These are phyloP conservation scores for Cetraspora pellucida DNA, from an alignment of 192 early-diverging fungal species.

Conservation along the genomic window DNA sequence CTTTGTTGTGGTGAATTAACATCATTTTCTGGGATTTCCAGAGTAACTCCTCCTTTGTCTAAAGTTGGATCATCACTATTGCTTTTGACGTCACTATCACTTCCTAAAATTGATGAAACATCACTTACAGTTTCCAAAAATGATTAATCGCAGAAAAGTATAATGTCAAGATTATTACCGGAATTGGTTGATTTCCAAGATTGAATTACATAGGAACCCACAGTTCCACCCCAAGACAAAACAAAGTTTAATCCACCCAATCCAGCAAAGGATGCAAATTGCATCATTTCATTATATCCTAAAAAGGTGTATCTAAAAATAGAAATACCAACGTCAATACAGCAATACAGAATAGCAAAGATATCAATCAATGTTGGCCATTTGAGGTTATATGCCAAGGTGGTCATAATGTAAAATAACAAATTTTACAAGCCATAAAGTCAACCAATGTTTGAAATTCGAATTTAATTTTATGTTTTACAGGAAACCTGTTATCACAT, in stretches of 20 bases:
- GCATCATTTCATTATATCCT: not conserved
- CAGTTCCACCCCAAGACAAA: not conserved
- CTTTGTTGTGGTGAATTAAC: not conserved
- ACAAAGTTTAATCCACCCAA: not conserved
- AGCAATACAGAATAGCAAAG: not conserved
- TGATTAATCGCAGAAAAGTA: not conserved
- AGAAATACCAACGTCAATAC: not conserved
- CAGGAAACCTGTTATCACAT: no score
- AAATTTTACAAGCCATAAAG: no score
- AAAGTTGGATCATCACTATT: not conserved
- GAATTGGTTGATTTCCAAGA: not conserved
- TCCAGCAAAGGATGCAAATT: slow-evolving; percentile 9
- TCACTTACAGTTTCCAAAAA: no score
- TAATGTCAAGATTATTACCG: not conserved
- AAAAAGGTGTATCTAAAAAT: not conserved
- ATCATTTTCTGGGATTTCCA: not conserved
- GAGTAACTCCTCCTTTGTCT: not conserved
- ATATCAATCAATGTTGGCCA: not conserved
- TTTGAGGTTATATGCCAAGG: no score
- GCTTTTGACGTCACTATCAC: no score
- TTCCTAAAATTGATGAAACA: no score
- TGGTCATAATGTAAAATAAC: no score
- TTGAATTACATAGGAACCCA: not conserved
- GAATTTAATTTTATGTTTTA: no score
- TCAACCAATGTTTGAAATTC: no score